Percentiles rank a stretch among this genome's conserved stretches.
Conservation (phyloP, 495 filamentous ascomycete genomes). For the Penicillium maclennaniae region DNA sequence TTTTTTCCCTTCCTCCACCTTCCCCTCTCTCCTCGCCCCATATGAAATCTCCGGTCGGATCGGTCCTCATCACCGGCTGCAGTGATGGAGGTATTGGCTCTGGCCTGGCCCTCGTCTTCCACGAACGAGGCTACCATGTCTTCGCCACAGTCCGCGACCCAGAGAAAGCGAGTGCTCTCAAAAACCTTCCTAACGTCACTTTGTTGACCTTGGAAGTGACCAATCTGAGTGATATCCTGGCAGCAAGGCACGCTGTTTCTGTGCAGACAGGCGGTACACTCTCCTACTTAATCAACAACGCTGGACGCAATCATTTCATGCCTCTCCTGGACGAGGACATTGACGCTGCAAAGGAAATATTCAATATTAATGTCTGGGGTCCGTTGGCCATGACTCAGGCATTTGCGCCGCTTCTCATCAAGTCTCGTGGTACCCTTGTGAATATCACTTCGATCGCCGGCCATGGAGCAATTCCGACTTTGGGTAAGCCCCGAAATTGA, state of each 20-base stretch:
- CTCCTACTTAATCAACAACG: conserved; percentile 55
- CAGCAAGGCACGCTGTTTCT: background rate
- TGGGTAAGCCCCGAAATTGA: background rate
- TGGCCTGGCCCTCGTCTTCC: conserved; percentile 50
- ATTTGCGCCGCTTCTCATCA: conserved; percentile 50
- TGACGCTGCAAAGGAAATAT: conserved; percentile 38
- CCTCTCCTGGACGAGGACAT: conserved; percentile 47
- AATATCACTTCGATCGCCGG: conserved; percentile 50
- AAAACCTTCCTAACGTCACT: conserved; percentile 13
- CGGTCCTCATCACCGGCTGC: conserved; percentile 45
- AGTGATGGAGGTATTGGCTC: conserved; percentile 51
- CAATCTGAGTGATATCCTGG: conserved; percentile 29
- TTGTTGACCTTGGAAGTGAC: conserved; percentile 6
- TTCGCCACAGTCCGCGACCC: conserved; percentile 52
- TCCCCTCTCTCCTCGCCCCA: background rate
- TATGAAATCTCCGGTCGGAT: background rate
- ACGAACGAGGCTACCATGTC: conserved; percentile 45
- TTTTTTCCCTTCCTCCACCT: background rate
- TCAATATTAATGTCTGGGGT: conserved; percentile 53
- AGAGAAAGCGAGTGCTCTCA: conserved; percentile 28
- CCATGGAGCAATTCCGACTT: conserved; percentile 32
- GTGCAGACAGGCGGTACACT: conserved; percentile 26
- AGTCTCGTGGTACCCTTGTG: conserved; percentile 42
- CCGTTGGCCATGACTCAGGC: conserved; percentile 49
- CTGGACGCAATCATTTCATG: conserved; percentile 41